phyloP scores from a whole-genome alignment of 2,329 filamentous ascomycete genomes.

The Pseudogymnoascus destructans region DNA sequence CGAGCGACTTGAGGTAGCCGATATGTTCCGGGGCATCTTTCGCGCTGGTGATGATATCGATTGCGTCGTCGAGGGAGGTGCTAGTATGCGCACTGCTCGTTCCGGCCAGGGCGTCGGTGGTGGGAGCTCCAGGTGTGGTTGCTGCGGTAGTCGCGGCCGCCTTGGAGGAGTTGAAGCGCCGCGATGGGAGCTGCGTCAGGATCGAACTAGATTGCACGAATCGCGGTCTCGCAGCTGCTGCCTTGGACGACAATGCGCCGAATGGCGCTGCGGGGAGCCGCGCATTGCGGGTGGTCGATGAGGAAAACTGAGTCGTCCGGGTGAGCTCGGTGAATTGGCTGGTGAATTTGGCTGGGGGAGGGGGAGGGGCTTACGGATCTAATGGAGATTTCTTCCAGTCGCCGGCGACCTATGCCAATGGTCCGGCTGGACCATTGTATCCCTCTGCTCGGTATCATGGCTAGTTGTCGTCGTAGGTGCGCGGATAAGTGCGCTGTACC shows the following conservation, averaged over 20 bases:
- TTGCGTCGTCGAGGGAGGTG: slow-evolving; percentile 17
- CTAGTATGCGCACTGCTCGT: not conserved
- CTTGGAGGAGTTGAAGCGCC: slow-evolving; percentile 22
- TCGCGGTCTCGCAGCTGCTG: slow-evolving; percentile 12
- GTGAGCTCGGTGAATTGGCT: slow-evolving; percentile 15
- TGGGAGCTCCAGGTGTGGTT: slow-evolving; percentile 11
- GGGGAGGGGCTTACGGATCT: slow-evolving; percentile 19
- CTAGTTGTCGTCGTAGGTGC: slow-evolving; percentile 13
- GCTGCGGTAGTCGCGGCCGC: slow-evolving; percentile 10
- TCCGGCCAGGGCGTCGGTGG: slow-evolving; percentile 11
- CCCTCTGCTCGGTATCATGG: slow-evolving; percentile 44
- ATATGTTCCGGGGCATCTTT: slow-evolving; percentile 42
- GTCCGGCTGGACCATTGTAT: slow-evolving; percentile 35
- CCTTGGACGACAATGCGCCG: slow-evolving; percentile 14
- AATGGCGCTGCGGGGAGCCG: slow-evolving; percentile 19
- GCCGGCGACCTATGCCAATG: slow-evolving; percentile 26
- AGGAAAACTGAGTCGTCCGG: slow-evolving; percentile 22
- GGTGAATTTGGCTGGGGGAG: not conserved
- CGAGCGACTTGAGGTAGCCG: slow-evolving; percentile 71
- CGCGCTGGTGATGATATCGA: slow-evolving; percentile 16
- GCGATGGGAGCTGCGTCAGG: slow-evolving; percentile 19
- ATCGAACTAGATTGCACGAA: slow-evolving; percentile 15
- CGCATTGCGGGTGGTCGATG: slow-evolving; percentile 20
- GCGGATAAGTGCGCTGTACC: slow-evolving; percentile 9
- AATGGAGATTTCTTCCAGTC: slow-evolving; percentile 29